Conservation (phyloP, 495 filamentous ascomycete species). For the Talaromyces thailandensis region DNA sequence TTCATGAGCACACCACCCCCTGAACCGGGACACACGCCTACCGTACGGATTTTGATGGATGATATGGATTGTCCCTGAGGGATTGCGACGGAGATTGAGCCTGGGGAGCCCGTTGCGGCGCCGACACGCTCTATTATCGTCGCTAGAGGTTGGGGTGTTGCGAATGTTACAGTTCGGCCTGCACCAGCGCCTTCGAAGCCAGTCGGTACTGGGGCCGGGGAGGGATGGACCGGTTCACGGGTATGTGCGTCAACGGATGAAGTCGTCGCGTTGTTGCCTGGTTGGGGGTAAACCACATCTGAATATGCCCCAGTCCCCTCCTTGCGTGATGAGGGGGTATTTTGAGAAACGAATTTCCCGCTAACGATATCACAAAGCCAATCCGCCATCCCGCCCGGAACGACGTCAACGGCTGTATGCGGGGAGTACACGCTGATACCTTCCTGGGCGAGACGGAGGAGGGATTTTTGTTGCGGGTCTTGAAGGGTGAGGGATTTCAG, state of each 20-base stretch:
- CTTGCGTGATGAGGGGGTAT: not conserved
- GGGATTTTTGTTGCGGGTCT: conserved; percentile 76
- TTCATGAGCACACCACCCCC: conserved; percentile 66
- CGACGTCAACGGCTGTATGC: conserved; percentile 89
- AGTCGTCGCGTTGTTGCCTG: conserved; percentile 6
- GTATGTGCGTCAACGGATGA: conserved; percentile 31
- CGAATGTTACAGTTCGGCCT: conserved; percentile 63
- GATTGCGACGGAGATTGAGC: conserved; percentile 59
- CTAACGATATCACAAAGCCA: conserved; percentile 90
- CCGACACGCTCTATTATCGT: conserved; percentile 55
- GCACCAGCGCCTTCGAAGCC: conserved; percentile 66
- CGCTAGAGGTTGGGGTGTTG: conserved; percentile 45
- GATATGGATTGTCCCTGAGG: conserved; percentile 47
- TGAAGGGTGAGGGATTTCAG: conserved; percentile 78
- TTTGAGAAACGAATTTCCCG: conserved; percentile 3
- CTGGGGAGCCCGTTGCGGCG: conserved; percentile 49
- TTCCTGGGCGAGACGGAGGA: conserved; percentile 74
- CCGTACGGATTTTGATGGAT: conserved; percentile 47
- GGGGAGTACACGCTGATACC: conserved; percentile 94
- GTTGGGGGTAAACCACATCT: conserved; percentile 31
- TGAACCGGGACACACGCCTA: conserved; percentile 74
- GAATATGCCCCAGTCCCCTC: conserved; percentile 22
- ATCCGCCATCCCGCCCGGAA: conserved; percentile 78
- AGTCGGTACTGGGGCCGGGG: conserved; percentile 28
- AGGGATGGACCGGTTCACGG: conserved; percentile 44